Evolutionary conservation across 257 asterid species (phyloP).

Genomic region (Lithospermum erythrorhizon): DNA sequence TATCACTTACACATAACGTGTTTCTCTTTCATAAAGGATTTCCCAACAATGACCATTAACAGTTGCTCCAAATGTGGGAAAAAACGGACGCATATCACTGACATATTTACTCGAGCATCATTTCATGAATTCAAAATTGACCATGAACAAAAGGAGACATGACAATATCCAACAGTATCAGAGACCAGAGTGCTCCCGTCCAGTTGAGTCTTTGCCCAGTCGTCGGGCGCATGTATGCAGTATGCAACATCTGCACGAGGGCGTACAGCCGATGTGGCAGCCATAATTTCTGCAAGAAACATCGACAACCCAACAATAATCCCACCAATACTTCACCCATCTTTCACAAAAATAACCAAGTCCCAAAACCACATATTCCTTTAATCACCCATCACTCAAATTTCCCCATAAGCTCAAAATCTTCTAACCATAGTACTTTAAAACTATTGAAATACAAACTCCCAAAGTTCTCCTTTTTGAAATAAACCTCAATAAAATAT

Average conservation of each 20-base stretch:
- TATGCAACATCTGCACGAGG: constrained; percentile 95
- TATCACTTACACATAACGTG: not conserved
- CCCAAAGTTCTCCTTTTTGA: not conserved
- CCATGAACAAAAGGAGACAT: not conserved
- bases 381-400: too few relatives aligned
- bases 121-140: too few relatives aligned
- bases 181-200: constrained; percentile 58
- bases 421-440: not conserved
- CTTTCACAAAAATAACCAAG: not conserved
- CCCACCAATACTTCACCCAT: not conserved
- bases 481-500: too few relatives aligned
- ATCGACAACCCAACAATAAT: constrained; percentile 18
- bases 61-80: too few relatives aligned
- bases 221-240: constrained; percentile 86
- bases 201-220: constrained; percentile 92
- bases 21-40: too few relatives aligned
- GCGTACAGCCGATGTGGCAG: constrained; percentile 59
- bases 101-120: too few relatives aligned
- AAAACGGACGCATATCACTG: too few relatives aligned
- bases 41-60: too few relatives aligned
- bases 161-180: not conserved
- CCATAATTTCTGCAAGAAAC: constrained; percentile 76
- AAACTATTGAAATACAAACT: not conserved
- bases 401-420: not conserved
- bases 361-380: not conserved